Evolutionary conservation across 2,329 filamentous ascomycete genomes (phyloP), one percentile per base, ranked within the genome.

Genomic region (Aspergillus tubingensis): DNA sequence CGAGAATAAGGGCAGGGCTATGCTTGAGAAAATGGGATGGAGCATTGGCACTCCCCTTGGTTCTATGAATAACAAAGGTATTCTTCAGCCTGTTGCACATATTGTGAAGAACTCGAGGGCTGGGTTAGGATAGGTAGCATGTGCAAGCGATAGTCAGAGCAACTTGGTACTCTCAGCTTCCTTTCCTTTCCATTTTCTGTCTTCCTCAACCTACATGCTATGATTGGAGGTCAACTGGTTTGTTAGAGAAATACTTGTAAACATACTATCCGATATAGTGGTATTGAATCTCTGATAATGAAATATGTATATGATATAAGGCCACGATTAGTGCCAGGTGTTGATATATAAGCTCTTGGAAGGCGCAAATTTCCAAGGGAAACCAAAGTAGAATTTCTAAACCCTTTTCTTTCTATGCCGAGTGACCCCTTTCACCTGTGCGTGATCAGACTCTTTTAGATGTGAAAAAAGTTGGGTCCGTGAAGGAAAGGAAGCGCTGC

Each of bases 11-110:
- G 95, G 95, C 10, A 86, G 92, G 54, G 86, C 87, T 3, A 91
- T 99, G 87, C 79, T 99, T 65, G 92, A 96, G 79, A 98, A 95
- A 78, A 98, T 98, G 95, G 95, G 95, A 3, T 99, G 95, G 93
- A 90, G 86, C 62, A 89, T 84, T 55, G 95, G 95, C 5, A 96
- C 89, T 71, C 91, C 90, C 1, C 83, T 99, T 1, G 95, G 95
- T 55, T 86, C 91, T 10, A 73, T 81, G 1, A 88, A 96, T 64
- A 96, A 96, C 74, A 91, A 95, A 75, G 95, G 95, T 32, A 95
- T 96, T 55, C 77, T 96, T 65, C 86, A 91, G 62, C 94, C 94
- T 0, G 90, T 99, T 23, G 84, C 87, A 25, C 93, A 96, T 65
- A 86, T 95, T 25, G 90, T 99, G 67, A 96, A 96, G 79, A 91